phyloP scores from a whole-genome alignment of 352 stramenopile genomes.

The Lagenidium giganteum region DNA sequence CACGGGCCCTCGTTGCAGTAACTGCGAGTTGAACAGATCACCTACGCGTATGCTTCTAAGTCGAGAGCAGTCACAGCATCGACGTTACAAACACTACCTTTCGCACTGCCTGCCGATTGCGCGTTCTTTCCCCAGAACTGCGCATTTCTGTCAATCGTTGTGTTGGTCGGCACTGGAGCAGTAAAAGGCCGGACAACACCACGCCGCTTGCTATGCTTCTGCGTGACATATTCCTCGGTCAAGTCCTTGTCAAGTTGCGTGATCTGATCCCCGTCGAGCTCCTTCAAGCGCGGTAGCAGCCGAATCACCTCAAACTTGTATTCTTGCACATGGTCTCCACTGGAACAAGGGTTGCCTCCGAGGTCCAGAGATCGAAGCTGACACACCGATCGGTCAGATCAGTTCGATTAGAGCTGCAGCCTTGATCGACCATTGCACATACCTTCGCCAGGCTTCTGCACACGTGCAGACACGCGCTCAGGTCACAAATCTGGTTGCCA shows the following conservation, averaged over 20 bases:
- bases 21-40: not conserved
- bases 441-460: constrained; percentile 52
- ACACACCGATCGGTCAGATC: not conserved
- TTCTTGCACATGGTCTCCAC: too few species aligned
- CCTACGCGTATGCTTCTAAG: constrained; percentile 17
- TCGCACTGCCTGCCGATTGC: too few species aligned
- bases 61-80: too few species aligned
- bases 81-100: too few species aligned
- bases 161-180: too few species aligned
- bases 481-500: constrained; percentile 41
- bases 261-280: constrained; percentile 65
- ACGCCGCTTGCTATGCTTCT: constrained; percentile 6
- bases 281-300: constrained; percentile 53
- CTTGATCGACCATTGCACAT: not conserved
- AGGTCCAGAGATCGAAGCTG: constrained; percentile 72
- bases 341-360: constrained; percentile 69
- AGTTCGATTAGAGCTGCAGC: constrained; percentile 1
- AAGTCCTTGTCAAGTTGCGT: constrained; percentile 73
- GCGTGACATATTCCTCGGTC: constrained; percentile 50
- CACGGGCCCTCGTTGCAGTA: constrained; percentile 38
- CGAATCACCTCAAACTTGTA: constrained; percentile 77
- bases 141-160: too few species aligned
- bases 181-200: not conserved
- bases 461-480: constrained; percentile 40
- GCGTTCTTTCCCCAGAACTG: too few species aligned